A percentile compares a stretch with the other conserved stretches of the same genome.
Evolutionary conservation across 2,329 filamentous ascomycete genomes (phyloP).

Genomic region (Thyridium curvatum): DNA sequence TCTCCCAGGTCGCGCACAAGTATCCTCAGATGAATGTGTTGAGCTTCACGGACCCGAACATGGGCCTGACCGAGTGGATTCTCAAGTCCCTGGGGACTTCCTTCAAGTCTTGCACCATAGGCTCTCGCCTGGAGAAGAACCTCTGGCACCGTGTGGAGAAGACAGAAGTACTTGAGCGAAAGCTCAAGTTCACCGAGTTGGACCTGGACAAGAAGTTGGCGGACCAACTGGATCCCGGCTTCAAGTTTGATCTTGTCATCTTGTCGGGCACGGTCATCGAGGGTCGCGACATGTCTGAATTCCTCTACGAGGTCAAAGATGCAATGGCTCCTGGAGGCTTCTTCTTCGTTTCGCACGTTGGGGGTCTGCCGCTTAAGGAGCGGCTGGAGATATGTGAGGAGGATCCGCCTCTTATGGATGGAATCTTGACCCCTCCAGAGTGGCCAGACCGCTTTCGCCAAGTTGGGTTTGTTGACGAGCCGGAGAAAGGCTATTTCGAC

Average conservation of each 20-base stretch:
- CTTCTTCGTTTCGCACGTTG: slow-evolving; percentile 20
- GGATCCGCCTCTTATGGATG: not conserved
- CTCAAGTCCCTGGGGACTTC: slow-evolving; percentile 20
- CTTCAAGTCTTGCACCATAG: slow-evolving; percentile 23
- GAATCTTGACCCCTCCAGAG: slow-evolving; percentile 17
- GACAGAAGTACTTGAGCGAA: slow-evolving; percentile 7
- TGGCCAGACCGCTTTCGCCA: slow-evolving; percentile 25
- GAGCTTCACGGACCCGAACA: slow-evolving; percentile 22
- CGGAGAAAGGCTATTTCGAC: too few species aligned
- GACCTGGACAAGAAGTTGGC: slow-evolving; percentile 10
- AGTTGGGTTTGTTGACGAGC: slow-evolving; percentile 23
- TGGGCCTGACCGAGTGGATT: slow-evolving; percentile 22
- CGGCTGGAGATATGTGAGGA: slow-evolving; percentile 8
- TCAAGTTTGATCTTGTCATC: slow-evolving; percentile 17
- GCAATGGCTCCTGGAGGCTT: slow-evolving; percentile 23
- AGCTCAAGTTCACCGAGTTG: slow-evolving; percentile 11
- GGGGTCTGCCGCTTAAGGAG: slow-evolving; percentile 11
- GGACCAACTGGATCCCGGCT: slow-evolving; percentile 4
- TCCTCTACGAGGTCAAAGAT: slow-evolving; percentile 9
- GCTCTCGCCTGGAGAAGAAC: slow-evolving; percentile 10
- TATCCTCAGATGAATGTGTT: slow-evolving; percentile 32
- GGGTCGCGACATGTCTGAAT: not conserved
- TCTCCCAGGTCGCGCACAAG: slow-evolving; percentile 29
- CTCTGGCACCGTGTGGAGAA: slow-evolving; percentile 9
- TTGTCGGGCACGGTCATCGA: slow-evolving; percentile 15